Percentiles rank a stretch among this genome's conserved stretches.
Conservation (phyloP, 495 filamentous ascomycete genomes). For the Hyaloscypha variabilis region DNA sequence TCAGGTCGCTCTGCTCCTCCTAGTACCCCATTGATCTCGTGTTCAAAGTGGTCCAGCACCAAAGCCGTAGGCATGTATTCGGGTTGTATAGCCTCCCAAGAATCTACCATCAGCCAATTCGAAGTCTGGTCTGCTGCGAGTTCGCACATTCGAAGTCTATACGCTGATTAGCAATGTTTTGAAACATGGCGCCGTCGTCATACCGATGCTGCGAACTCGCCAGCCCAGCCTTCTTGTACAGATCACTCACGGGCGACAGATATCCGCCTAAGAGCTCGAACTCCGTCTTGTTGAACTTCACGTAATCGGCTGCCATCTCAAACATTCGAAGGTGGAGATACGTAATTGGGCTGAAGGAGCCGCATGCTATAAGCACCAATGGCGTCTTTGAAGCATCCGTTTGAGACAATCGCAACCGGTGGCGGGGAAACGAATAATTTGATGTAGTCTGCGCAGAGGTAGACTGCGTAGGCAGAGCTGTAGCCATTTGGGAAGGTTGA, state of each 20-base stretch:
- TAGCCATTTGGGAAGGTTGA: constrained; percentile 14
- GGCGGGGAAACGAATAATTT: constrained; percentile 70
- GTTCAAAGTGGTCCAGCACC: constrained; percentile 85
- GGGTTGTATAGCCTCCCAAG: constrained; percentile 53
- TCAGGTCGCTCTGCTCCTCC: constrained; percentile 70
- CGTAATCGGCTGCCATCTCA: constrained; percentile 63
- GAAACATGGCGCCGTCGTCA: constrained; percentile 19
- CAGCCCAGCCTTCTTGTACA: constrained; percentile 89
- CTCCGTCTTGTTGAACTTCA: constrained; percentile 68
- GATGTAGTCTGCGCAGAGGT: constrained; percentile 20
- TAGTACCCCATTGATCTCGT: constrained; percentile 81
- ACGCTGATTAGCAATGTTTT: constrained; percentile 3
- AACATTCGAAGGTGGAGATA: constrained; percentile 94
- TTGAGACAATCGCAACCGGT: constrained; percentile 71
- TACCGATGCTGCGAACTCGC: constrained; percentile 74
- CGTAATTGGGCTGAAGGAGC: constrained; percentile 86
- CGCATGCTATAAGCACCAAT: constrained; percentile 84
- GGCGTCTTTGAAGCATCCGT: constrained; percentile 71
- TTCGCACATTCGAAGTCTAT: constrained; percentile 65
- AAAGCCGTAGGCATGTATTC: constrained; percentile 86
- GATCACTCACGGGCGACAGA: constrained; percentile 77
- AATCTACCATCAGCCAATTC: constrained; percentile 85
- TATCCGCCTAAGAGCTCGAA: constrained; percentile 88
- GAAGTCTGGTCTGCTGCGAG: constrained; percentile 76
- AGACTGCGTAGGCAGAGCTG: constrained; percentile 15